phyloP scores from a whole-genome alignment of 306 rosid species.

The Castanopsis chinensis region DNA sequence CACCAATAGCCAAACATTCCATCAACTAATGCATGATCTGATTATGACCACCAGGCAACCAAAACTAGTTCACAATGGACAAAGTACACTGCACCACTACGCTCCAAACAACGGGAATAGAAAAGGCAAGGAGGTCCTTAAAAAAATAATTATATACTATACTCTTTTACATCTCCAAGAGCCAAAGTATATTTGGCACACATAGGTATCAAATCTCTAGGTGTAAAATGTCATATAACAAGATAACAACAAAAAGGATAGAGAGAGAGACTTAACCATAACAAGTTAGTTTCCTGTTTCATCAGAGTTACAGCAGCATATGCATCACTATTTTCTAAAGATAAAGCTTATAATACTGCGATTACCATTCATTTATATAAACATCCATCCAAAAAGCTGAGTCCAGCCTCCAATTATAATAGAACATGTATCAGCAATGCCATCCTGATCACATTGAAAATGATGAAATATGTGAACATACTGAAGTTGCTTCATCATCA shows the following conservation, averaged over 20 bases:
- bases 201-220: conserved; percentile 19
- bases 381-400: conserved; percentile 43
- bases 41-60: not conserved
- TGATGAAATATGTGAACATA: conserved; percentile 16
- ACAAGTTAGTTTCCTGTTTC: conserved; percentile 28
- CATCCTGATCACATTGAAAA: conserved; percentile 35
- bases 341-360: conserved; percentile 31
- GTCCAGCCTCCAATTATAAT: conserved; percentile 34
- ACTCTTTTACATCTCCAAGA: conserved; percentile 42
- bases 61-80: not conserved
- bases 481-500: conserved; percentile 7
- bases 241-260: conserved; percentile 1
- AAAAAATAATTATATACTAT: conserved; percentile 11
- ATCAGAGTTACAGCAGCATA: conserved; percentile 38
- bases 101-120: not conserved
- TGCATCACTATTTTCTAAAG: conserved; percentile 31
- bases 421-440: conserved; percentile 15
- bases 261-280: conserved; percentile 9
- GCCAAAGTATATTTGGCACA: conserved; percentile 28
- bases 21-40: too few species aligned
- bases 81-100: not conserved
- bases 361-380: conserved; percentile 38
- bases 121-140: not conserved
- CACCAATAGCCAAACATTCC: too few species aligned
- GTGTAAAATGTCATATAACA: not conserved